Percentiles rank a stretch among this genome's conserved stretches.
Conservation (phyloP, 2,329 filamentous ascomycete species). For the Pleurostoma richardsiae region DNA sequence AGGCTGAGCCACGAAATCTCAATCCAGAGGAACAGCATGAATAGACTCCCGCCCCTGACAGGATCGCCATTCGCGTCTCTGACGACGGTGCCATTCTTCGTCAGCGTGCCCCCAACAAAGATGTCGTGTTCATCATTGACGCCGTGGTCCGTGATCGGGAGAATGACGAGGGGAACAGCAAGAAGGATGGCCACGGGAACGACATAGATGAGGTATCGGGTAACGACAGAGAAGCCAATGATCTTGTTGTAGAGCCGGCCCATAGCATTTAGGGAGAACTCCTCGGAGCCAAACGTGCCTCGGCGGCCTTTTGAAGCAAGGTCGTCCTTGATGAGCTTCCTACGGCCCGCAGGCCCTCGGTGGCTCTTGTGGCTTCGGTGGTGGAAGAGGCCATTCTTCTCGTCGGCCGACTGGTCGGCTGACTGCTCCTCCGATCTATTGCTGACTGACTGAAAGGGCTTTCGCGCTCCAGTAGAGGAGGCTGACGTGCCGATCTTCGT, state of each 20-base stretch:
- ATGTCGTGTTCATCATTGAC: slow-evolving; percentile 17
- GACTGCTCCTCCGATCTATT: slow-evolving; percentile 16
- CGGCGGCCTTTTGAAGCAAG: slow-evolving; percentile 31
- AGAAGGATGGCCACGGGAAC: slow-evolving; percentile 58
- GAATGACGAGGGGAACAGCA: slow-evolving; percentile 56
- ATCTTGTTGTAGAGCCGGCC: slow-evolving; percentile 62
- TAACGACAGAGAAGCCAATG: slow-evolving; percentile 57
- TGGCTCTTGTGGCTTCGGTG: slow-evolving; percentile 15
- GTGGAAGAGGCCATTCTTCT: slow-evolving; percentile 42
- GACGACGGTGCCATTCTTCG: slow-evolving; percentile 9
- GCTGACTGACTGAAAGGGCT: slow-evolving; percentile 24
- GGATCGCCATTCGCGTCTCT: slow-evolving; percentile 9
- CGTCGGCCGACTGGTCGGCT: slow-evolving; percentile 21
- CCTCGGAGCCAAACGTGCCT: slow-evolving; percentile 42
- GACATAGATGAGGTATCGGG: slow-evolving; percentile 64
- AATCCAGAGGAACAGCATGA: slow-evolving; percentile 64
- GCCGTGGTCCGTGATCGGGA: slow-evolving; percentile 36
- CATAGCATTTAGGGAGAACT: slow-evolving; percentile 57
- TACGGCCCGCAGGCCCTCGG: slow-evolving; percentile 37
- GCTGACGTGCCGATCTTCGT: slow-evolving; percentile 49
- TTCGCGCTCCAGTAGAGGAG: slow-evolving; percentile 43
- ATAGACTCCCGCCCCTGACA: slow-evolving; percentile 42
- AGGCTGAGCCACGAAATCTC: slow-evolving; percentile 63
- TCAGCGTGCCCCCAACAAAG: slow-evolving; percentile 25
- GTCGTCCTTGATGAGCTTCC: slow-evolving; percentile 36